Evolutionary conservation across 306 rosid genomes (phyloP), one percentile per base, ranked within the genome.

Genomic region (Albizia julibrissin): DNA sequence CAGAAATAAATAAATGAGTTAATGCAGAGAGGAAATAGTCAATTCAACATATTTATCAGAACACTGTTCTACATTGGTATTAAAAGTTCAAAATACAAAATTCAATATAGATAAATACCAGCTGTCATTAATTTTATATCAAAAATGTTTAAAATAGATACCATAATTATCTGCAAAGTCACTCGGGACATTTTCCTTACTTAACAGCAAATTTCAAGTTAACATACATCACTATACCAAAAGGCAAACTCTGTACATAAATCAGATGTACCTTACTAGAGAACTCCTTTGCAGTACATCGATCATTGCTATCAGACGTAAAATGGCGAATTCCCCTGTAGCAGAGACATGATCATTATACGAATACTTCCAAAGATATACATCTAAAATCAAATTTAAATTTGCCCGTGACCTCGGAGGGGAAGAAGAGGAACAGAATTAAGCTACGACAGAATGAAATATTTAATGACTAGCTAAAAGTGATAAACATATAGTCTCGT

Each of bases 231-330:
- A 6, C 10, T 14, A 64, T 13, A 59, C 66, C 66, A 24, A 59
- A 64, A 64, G n/a, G 21, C 16, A 16, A 64, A 72, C 52, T 39
- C 68, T 44, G 40, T 43, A 75, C 68, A 66, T 56, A 64, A 77
- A 83, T 78, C 73, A 50, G 78, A 71, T 43, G 86, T 89, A 89
- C 97, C 94, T 90, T 87, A 82, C 85, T 78, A 83, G 89, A 82
- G 77, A 79, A 78, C 80, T 82, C 82, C 80, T 47, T 81, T 67
- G 29, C 18, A 71, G 78, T 64, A 83, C 70, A 31, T 82, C 18
- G 78, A 66, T 39, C 86, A 71, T 52, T 72, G 80, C 21, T 19
- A 47, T 82, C 80, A 59, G 89, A 77, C 52, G 83, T 76, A 88
- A 82, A 91, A 80, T 79, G 88, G 81, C 88, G 86, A 80, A 58